A percentile compares a stretch with the other conserved stretches of the same genome.
These are phyloP conservation scores for Elongisporangium undulatum DNA, from an alignment of 352 stramenopile genomes.

Conservation along the genomic window DNA sequence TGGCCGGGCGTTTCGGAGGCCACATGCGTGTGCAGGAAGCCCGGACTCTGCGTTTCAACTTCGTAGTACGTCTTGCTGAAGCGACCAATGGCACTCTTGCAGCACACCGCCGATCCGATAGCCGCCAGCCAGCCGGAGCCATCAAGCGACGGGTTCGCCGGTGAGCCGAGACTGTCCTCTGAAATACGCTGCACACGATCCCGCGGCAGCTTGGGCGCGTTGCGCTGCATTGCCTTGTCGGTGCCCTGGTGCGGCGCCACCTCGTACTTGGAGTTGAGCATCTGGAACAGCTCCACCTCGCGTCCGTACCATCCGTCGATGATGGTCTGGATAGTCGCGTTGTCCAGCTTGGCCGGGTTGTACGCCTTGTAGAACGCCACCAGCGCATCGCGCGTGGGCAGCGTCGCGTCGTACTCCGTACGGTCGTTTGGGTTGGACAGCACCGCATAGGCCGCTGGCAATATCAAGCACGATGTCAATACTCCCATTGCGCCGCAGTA, in stretches of 20 bases:
- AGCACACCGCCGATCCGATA: slow-evolving; percentile 66
- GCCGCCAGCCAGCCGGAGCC: slow-evolving; percentile 46
- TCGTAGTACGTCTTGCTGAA: slow-evolving; percentile 77
- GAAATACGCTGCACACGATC: slow-evolving; percentile 57
- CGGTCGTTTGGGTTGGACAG: slow-evolving; percentile 78
- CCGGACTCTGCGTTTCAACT: slow-evolving; percentile 70
- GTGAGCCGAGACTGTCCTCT: slow-evolving; percentile 33
- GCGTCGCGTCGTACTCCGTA: slow-evolving; percentile 70
- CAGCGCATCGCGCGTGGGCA: slow-evolving; percentile 70
- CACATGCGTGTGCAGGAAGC: slow-evolving; percentile 42
- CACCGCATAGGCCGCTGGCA: slow-evolving; percentile 53
- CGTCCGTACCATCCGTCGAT: slow-evolving; percentile 83
- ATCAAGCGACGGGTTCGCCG: slow-evolving; percentile 43
- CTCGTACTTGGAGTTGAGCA: slow-evolving; percentile 86
- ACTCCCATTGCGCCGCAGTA: background rate
- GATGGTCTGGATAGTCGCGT: slow-evolving; percentile 81
- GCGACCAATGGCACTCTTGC: slow-evolving; percentile 48
- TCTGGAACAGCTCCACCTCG: slow-evolving; percentile 83
- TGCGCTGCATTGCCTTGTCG: slow-evolving; percentile 41
- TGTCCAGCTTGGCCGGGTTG: slow-evolving; percentile 82
- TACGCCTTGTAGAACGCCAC: slow-evolving; percentile 82
- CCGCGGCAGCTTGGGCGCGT: slow-evolving; percentile 33
- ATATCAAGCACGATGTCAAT: background rate
- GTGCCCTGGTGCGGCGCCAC: slow-evolving; percentile 71
- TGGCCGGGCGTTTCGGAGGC: slow-evolving; percentile 65